These are phyloP conservation scores for Periconia sp. DNA, from an alignment of 2,329 filamentous ascomycete species.

Conservation along the genomic window DNA sequence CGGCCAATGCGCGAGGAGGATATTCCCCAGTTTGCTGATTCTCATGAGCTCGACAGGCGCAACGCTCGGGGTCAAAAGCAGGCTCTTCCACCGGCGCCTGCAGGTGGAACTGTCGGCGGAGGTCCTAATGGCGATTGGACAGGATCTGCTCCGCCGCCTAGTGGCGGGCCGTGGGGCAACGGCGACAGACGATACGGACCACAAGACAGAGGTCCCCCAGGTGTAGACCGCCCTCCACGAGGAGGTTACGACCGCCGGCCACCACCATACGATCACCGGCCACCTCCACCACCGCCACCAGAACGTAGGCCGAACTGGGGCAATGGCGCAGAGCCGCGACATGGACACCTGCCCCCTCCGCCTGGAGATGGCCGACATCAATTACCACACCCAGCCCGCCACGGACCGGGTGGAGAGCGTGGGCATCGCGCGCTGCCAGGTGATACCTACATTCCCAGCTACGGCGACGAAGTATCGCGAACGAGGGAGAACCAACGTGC, in stretches of 20 bases:
- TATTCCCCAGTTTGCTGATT: constrained; percentile 90
- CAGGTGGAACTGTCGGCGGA: constrained; percentile 86
- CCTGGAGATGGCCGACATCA: constrained; percentile 44
- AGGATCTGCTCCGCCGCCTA: constrained; percentile 45
- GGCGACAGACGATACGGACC: constrained; percentile 41
- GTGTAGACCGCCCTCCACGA: constrained; percentile 37
- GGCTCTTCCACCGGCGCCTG: constrained; percentile 85
- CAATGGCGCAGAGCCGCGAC: constrained; percentile 29
- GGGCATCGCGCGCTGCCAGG: constrained; percentile 29
- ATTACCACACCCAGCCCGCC: constrained; percentile 42
- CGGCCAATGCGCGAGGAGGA: constrained; percentile 82
- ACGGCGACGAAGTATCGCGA: constrained; percentile 31
- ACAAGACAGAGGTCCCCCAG: constrained; percentile 50
- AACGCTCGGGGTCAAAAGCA: constrained; percentile 88
- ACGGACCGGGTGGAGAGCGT: constrained; percentile 31
- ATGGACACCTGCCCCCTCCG: constrained; percentile 39
- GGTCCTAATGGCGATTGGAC: constrained; percentile 67
- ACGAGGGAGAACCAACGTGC: constrained; percentile 32
- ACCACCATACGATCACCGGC: constrained; percentile 38
- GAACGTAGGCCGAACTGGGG: constrained; percentile 41
- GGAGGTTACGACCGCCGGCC: constrained; percentile 37
- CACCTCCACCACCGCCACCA: constrained; percentile 42
- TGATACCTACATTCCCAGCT: constrained; percentile 56
- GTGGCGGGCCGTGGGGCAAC: constrained; percentile 37
- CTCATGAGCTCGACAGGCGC: constrained; percentile 92